These are phyloP conservation scores for Tympanopsis confertula DNA, from an alignment of 2,329 filamentous ascomycete species.

Conservation along the genomic window DNA sequence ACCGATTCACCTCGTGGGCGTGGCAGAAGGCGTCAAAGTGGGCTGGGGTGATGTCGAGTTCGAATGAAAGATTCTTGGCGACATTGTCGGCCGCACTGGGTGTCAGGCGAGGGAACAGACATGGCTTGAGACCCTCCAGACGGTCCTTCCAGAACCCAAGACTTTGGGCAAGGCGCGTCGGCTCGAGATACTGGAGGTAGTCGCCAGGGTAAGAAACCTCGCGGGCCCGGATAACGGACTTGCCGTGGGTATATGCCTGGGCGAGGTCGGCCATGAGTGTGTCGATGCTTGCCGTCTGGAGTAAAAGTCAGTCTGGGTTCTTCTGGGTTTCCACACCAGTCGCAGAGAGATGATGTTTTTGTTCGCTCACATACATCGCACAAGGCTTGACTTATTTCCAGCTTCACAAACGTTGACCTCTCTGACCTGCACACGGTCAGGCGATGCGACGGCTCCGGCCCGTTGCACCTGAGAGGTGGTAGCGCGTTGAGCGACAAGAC, in stretches of 20 bases:
- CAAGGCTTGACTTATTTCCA: slow-evolving; percentile 37
- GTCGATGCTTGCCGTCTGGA: slow-evolving; percentile 25
- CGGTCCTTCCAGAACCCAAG: slow-evolving; percentile 33
- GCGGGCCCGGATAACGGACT: slow-evolving; percentile 13
- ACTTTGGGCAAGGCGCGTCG: slow-evolving; percentile 18
- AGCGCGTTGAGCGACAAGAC: slow-evolving; percentile 25
- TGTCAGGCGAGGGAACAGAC: slow-evolving; percentile 31
- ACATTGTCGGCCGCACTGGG: slow-evolving; percentile 1
- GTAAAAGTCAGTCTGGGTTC: not conserved
- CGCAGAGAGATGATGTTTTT: not conserved
- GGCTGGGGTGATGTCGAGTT: slow-evolving; percentile 7
- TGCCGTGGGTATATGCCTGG: slow-evolving; percentile 27
- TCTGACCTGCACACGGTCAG: slow-evolving; percentile 34
- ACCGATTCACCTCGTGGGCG: slow-evolving; percentile 28
- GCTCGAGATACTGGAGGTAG: slow-evolving; percentile 24
- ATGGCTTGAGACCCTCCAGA: slow-evolving; percentile 24
- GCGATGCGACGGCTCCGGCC: slow-evolving; percentile 32
- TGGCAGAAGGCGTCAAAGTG: slow-evolving; percentile 20
- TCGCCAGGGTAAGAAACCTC: slow-evolving; percentile 20
- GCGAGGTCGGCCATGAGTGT: slow-evolving; percentile 34
- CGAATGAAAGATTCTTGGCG: slow-evolving; percentile 4
- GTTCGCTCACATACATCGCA: slow-evolving; percentile 27
- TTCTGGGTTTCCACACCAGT: slow-evolving; percentile 2
- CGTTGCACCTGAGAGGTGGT: slow-evolving; percentile 23
- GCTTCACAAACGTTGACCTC: slow-evolving; percentile 29